These are phyloP conservation scores for Eustoma russellianum DNA, from an alignment of 257 asterid species.

Conservation along the genomic window DNA sequence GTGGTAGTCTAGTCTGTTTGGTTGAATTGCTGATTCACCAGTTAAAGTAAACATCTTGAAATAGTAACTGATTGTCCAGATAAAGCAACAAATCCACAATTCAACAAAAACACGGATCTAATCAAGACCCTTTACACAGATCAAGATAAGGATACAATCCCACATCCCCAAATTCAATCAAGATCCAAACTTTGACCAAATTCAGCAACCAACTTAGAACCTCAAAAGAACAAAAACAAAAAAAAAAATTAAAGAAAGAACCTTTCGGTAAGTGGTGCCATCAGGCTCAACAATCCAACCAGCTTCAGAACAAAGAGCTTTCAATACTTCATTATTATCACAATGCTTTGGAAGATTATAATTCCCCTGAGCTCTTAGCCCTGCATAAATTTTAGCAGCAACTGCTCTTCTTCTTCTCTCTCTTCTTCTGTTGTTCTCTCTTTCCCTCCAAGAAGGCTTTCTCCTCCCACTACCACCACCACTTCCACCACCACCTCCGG, in stretches of 20 bases:
- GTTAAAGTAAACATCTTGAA: constrained; percentile 2
- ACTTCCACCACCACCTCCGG: constrained; percentile 17
- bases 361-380: constrained; percentile 92
- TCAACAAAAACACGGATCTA: constrained; percentile 42
- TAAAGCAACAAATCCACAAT: constrained; percentile 13
- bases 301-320: constrained; percentile 91
- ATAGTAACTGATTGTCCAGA: constrained; percentile 8
- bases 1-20: too few species aligned
- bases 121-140: constrained; percentile 6
- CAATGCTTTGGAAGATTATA: constrained; percentile 88
- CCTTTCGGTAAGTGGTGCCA: constrained; percentile 97
- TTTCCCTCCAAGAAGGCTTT: constrained; percentile 93
- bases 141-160: not conserved
- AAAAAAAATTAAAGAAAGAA: constrained; percentile 5
- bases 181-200: constrained; percentile 7
- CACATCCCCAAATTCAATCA: not conserved
- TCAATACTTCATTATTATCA: constrained; percentile 88
- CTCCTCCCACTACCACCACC: constrained; percentile 59
- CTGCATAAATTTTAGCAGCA: constrained; percentile 88
- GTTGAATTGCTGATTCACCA: not conserved
- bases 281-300: constrained; percentile 97
- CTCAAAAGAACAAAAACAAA: not conserved
- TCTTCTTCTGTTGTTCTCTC: constrained; percentile 94
- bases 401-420: constrained; percentile 93
- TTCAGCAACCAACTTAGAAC: not conserved